Evolutionary conservation across 2,329 filamentous ascomycete genomes (phyloP).

Genomic region (Xenoacremonium recifei): DNA sequence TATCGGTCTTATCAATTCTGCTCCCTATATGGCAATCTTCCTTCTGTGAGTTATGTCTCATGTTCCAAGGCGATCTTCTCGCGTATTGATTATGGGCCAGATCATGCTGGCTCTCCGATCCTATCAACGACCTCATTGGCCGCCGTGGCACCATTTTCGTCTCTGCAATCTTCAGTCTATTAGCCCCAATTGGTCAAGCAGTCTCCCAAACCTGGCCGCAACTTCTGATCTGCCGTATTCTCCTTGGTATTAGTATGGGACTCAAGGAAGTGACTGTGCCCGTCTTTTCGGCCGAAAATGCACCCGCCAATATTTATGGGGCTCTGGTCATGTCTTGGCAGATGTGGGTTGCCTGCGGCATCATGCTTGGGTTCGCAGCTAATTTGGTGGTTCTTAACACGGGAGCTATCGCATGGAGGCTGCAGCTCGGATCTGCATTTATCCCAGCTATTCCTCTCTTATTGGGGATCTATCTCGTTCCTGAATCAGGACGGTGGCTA

Average conservation of each 20-base stretch:
- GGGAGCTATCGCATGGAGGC: neutral
- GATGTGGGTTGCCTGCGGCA: neutral
- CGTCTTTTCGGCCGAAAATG: neutral
- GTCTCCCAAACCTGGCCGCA: constrained; percentile 63
- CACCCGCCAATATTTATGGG: neutral
- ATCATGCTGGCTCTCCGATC: constrained; percentile 40
- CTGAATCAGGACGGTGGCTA: neutral
- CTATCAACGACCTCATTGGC: constrained; percentile 62
- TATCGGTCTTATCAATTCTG: constrained; percentile 28
- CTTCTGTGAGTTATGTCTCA: constrained; percentile 47
- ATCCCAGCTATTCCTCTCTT: neutral
- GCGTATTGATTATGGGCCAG: neutral
- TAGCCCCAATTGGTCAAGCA: constrained; percentile 22
- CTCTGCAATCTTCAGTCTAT: constrained; percentile 42
- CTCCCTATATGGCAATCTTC: constrained; percentile 44
- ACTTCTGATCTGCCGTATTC: constrained; percentile 63
- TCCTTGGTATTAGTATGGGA: constrained; percentile 47
- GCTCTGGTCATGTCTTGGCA: neutral
- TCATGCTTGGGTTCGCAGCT: neutral
- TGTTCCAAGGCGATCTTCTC: neutral
- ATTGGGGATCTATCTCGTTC: neutral
- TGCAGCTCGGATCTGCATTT: neutral
- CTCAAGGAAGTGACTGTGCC: neutral
- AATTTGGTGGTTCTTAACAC: neutral
- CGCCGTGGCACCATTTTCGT: constrained; percentile 67